Evolutionary conservation across 345 rosid genomes (phyloP).

Genomic region (Pugionium cornutum): DNA sequence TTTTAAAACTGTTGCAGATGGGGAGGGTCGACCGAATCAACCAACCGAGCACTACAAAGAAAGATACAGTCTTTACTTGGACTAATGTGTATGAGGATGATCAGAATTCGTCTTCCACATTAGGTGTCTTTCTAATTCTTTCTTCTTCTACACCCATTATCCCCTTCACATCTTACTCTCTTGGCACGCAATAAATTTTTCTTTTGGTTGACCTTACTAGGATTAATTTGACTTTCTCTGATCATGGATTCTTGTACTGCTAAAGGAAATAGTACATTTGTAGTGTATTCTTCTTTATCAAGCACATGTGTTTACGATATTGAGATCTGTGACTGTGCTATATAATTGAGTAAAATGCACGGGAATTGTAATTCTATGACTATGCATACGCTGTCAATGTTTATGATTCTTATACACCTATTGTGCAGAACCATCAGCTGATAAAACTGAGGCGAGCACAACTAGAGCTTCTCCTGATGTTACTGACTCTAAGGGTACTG

Average conservation of each 20-base stretch:
- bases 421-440: conserved; percentile 51
- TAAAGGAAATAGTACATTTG: not conserved
- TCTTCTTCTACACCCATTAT: not conserved
- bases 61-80: conserved; percentile 69
- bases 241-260: not conserved
- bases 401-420: conserved; percentile 2
- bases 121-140: conserved; percentile 40
- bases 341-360: conserved; percentile 9
- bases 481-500: conserved; percentile 40
- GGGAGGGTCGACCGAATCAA: conserved; percentile 72
- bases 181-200: not conserved
- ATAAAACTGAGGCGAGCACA: conserved; percentile 41
- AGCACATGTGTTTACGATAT: not conserved
- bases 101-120: conserved; percentile 29
- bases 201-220: not conserved
- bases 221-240: not conserved
- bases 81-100: conserved; percentile 63
- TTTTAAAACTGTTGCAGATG: conserved; percentile 45
- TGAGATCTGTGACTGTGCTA: not conserved
- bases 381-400: not conserved
- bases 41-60: conserved; percentile 49
- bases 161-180: conserved; percentile 1
- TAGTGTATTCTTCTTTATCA: not conserved
- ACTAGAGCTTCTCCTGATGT: conserved; percentile 41
- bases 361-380: conserved; percentile 7